These are phyloP conservation scores for Chloropicon primus DNA, from an alignment of 139 green algal species.

Conservation along the genomic window DNA sequence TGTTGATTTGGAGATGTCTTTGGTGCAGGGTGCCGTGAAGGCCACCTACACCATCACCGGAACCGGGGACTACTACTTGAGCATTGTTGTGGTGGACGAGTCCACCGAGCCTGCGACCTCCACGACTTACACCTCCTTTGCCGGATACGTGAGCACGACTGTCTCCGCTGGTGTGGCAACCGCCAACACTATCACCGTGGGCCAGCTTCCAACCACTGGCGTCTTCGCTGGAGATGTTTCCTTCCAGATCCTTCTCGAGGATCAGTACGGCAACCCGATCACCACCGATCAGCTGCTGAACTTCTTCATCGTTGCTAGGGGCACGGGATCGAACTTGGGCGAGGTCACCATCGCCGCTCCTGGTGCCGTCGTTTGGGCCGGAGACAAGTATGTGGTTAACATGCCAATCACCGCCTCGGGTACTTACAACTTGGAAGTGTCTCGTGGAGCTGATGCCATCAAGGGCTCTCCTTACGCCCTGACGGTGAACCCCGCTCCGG, in stretches of 20 bases:
- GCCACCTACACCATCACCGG: neutral
- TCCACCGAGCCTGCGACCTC: neutral
- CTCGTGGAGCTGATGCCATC: neutral
- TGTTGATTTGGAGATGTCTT: neutral
- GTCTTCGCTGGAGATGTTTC: neutral
- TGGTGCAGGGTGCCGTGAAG: neutral
- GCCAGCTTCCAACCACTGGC: neutral
- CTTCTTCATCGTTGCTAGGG: neutral
- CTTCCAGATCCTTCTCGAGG: neutral
- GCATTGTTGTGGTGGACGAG: neutral
- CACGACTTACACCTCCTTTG: neutral
- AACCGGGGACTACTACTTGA: neutral
- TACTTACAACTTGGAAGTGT: neutral
- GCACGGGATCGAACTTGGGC: neutral
- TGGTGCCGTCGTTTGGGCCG: neutral
- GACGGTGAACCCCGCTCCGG: neutral
- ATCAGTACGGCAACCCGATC: neutral
- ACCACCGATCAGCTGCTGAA: neutral
- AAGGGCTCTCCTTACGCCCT: neutral
- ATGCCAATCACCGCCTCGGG: neutral
- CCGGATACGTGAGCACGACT: neutral
- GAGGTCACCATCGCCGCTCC: neutral
- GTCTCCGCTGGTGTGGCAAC: neutral
- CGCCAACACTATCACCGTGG: neutral
- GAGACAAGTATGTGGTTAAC: neutral